phyloP scores from a whole-genome alignment of 129 eudicot genomes.

The Cynara cardunculus region DNA sequence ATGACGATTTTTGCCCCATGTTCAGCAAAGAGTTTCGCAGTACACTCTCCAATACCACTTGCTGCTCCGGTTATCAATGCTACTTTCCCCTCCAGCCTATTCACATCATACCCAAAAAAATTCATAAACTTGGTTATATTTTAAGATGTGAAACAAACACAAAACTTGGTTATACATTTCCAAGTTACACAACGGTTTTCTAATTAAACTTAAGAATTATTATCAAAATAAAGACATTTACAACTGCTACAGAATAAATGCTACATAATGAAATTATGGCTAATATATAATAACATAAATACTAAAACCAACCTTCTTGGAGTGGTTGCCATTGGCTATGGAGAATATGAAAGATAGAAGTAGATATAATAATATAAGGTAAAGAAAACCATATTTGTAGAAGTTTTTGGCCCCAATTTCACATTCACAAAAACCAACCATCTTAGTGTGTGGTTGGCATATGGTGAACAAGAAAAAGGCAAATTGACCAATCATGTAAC shows the following conservation, averaged over 20 bases:
- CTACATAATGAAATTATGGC: too few species aligned
- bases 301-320: slow-evolving; percentile 13
- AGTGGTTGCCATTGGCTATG: slow-evolving; percentile 13
- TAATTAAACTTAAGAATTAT: too few species aligned
- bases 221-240: not conserved
- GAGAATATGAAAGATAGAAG: not conserved
- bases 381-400: not conserved
- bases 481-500: too few species aligned
- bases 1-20: slow-evolving; percentile 55
- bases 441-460: not conserved
- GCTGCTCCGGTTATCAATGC: slow-evolving; percentile 53
- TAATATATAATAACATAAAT: too few species aligned
- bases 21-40: slow-evolving; percentile 38
- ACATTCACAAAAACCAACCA: not conserved
- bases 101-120: not conserved
- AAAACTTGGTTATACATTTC: not conserved
- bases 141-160: not conserved
- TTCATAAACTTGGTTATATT: not conserved
- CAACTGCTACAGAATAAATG: too few species aligned
- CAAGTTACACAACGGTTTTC: not conserved
- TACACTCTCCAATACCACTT: slow-evolving; percentile 49
- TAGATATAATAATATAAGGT: not conserved
- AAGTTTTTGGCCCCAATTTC: not conserved
- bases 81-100: slow-evolving; percentile 52
- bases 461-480: too few species aligned